Base-by-base conservation (phyloP, 2,329 filamentous ascomycete species). In the Ascochyta rabiei region DNA sequence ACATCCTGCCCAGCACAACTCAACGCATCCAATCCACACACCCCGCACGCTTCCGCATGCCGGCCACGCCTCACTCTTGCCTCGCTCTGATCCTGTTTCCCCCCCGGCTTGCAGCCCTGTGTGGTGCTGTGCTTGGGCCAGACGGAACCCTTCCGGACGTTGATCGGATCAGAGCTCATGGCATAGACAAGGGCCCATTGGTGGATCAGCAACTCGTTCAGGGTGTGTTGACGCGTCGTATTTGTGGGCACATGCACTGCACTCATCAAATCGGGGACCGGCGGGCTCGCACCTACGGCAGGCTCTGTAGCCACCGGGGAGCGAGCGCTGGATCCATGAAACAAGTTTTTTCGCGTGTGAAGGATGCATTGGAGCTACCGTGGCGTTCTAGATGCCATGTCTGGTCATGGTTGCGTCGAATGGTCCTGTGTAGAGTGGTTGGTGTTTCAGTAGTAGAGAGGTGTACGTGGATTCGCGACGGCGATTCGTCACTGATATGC, bases 201-300 rank as follows among this genome's bases (percentile, higher is more conserved):
- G 37, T 42, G 24, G 37, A 42, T 21, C 8, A 42, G 37, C 31
- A 42, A 19, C 28, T 10, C 42, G 15, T 34, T 40, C 28, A 45
- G 42, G 26, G 30, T 30, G 18, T 26, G 52, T 47, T 49, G 46
- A 47, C 52, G 47, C 52, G 41, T 55, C 46, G 30, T 4, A 55
- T 42, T 49, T 50, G 52, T 55, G 46, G 42, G 46, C 37, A 49
- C 40, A 15, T 34, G 38, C 26, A 15, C 21, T 34, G 26, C 10
- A n/a, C 31, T 54, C 52, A 46, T 49, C 46, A 37, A 37, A 54
- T 44, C 41, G 48, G 46, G 45, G 28, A 54, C 45, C 37, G 26
- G 40, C 45, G 45, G 28, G 16, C 23, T 43, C 19, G 21, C 23
- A 38, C 12, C 44, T 10, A 26, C 24, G 38, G 44, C 44, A 48